Conservation (phyloP, 169 alveolate genomes). For the Besnoitia besnoiti region DNA sequence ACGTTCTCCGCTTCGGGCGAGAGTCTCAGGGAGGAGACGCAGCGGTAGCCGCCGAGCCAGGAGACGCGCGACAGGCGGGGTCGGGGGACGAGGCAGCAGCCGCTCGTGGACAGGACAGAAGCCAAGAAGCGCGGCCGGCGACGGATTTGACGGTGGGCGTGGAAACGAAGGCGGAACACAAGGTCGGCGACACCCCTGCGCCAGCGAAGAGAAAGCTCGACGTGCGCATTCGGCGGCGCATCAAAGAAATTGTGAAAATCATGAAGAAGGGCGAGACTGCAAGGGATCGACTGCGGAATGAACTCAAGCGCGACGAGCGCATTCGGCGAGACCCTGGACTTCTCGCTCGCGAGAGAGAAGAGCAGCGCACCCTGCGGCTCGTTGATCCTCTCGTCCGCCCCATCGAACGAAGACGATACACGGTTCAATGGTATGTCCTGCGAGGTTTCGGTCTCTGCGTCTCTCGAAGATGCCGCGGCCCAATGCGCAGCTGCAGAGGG, state of each 20-base stretch:
- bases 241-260: conserved; percentile 10
- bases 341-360: not conserved
- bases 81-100: too few species aligned
- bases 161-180: not conserved
- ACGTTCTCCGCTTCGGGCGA: not conserved
- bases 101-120: too few species aligned
- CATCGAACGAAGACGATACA: conserved; percentile 18
- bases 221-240: not conserved
- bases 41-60: too few species aligned
- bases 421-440: conserved; percentile 32
- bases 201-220: not conserved
- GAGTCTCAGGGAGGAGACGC: too few species aligned
- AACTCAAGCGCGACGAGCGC: not conserved
- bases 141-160: not conserved
- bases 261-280: conserved; percentile 5
- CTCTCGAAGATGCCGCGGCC: too few species aligned
- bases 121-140: not conserved
- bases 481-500: too few species aligned
- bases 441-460: too few species aligned
- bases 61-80: too few species aligned
- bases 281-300: not conserved
- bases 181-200: not conserved
- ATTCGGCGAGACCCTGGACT: not conserved
- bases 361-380: not conserved
- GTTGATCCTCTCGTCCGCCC: conserved; percentile 17